Evolutionary conservation across 306 rosid species (phyloP).

Genomic region (Inga leiocalycina): DNA sequence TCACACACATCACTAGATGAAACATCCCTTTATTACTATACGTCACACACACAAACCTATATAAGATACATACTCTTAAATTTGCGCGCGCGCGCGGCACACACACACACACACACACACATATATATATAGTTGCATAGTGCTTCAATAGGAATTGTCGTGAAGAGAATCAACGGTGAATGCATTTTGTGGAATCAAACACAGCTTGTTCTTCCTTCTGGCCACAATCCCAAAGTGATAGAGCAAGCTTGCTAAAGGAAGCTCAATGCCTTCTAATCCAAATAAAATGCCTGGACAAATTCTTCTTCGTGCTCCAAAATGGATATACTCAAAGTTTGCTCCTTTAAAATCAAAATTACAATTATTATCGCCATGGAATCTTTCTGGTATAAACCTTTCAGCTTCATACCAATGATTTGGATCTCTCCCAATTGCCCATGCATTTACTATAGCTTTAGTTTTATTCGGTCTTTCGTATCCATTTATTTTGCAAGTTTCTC

Average conservation of each 20-base stretch:
- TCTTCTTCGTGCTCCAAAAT: constrained; percentile 10
- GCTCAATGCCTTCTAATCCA: background rate
- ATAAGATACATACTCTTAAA: no score
- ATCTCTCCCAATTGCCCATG: background rate
- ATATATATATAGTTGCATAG: background rate
- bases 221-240: background rate
- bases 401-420: background rate
- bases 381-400: background rate
- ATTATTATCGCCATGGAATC: background rate
- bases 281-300: background rate
- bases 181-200: background rate
- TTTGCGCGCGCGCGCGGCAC: no score
- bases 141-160: background rate
- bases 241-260: background rate
- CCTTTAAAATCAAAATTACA: background rate
- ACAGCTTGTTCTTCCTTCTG: background rate
- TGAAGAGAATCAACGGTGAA: no score
- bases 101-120: no score
- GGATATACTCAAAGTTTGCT: background rate
- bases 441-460: background rate
- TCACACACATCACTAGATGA: background rate
- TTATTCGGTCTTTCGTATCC: background rate
- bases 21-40: no score
- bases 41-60: no score
- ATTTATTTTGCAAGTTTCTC: background rate